phyloP scores from a whole-genome alignment of 2,329 filamentous ascomycete genomes.

The Cryphonectria japonica region DNA sequence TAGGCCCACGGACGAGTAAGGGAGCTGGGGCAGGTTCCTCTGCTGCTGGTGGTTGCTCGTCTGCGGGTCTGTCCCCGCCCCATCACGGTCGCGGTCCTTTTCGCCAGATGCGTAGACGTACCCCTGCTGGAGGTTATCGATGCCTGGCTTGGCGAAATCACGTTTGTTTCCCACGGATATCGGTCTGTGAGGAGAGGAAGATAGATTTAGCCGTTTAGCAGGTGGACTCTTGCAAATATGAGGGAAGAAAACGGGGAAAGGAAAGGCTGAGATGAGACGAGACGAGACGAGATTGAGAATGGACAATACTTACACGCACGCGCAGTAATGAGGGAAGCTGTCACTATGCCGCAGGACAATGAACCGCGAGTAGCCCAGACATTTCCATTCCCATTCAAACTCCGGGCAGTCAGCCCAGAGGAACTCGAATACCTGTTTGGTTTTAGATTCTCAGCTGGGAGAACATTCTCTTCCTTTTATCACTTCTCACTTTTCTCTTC shows the following conservation, averaged over 20 bases:
- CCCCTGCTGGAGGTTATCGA: constrained; percentile 42
- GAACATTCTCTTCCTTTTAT: not conserved
- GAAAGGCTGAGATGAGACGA: constrained; percentile 12
- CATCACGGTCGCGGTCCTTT: constrained; percentile 33
- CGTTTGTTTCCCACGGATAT: constrained; percentile 41
- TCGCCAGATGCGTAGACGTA: constrained; percentile 42
- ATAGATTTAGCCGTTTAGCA: not conserved
- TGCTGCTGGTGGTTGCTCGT: constrained; percentile 35
- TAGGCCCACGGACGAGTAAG: constrained; percentile 41
- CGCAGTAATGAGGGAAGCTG: constrained; percentile 41
- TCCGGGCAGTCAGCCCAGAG: constrained; percentile 43
- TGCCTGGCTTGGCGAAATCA: constrained; percentile 42
- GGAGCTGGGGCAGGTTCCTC: constrained; percentile 36
- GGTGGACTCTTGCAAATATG: not conserved
- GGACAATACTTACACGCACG: constrained; percentile 41
- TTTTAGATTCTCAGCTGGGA: not conserved
- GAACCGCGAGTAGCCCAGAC: constrained; percentile 42
- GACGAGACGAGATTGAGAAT: constrained; percentile 8
- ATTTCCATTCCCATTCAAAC: constrained; percentile 45
- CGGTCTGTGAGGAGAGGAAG: constrained; percentile 32
- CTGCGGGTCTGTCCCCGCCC: constrained; percentile 14
- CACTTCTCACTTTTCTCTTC: not conserved
- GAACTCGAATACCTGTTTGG: constrained; percentile 41
- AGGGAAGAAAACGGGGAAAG: not conserved
- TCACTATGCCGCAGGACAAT: constrained; percentile 44